phyloP scores from a whole-genome alignment of 2,329 filamentous ascomycete species.

The Blastomyces silverae region DNA sequence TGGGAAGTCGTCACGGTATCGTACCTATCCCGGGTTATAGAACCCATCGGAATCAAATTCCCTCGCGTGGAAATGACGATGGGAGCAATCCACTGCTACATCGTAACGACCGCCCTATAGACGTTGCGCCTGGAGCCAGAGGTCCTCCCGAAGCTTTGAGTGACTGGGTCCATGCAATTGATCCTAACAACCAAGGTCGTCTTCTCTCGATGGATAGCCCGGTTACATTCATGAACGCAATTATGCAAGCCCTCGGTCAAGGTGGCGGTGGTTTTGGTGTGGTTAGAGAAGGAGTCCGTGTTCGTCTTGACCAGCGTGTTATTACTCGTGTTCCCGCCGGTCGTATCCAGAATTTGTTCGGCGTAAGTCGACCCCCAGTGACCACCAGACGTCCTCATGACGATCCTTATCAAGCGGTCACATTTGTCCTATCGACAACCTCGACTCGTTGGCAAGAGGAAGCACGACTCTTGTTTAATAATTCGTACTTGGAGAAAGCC shows the following conservation, averaged over 20 bases:
- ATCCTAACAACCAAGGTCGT: constrained; percentile 40
- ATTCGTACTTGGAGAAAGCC: constrained; percentile 60
- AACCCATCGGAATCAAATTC: constrained; percentile 39
- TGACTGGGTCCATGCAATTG: constrained; percentile 50
- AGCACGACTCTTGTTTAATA: constrained; percentile 74
- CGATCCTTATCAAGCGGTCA: constrained; percentile 60
- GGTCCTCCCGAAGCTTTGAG: constrained; percentile 41
- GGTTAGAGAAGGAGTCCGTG: constrained; percentile 47
- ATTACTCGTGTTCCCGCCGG: constrained; percentile 46
- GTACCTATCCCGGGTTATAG: constrained; percentile 40
- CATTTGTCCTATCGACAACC: constrained; percentile 67
- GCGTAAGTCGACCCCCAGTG: constrained; percentile 27
- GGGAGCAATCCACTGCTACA: constrained; percentile 81
- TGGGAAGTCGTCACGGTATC: constrained; percentile 46
- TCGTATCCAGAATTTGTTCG: constrained; percentile 48
- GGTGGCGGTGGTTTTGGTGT: constrained; percentile 39
- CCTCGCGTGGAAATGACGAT: constrained; percentile 61
- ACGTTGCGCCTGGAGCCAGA: constrained; percentile 33
- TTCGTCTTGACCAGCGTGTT: constrained; percentile 50
- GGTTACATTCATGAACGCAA: constrained; percentile 52
- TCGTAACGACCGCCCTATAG: constrained; percentile 43
- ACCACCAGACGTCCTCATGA: constrained; percentile 36
- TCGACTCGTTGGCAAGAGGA: constrained; percentile 81
- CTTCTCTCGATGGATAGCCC: constrained; percentile 46
- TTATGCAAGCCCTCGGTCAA: constrained; percentile 50